These are phyloP conservation scores for Mallotus nudiflorus DNA, from an alignment of 345 rosid genomes.

Conservation along the genomic window DNA sequence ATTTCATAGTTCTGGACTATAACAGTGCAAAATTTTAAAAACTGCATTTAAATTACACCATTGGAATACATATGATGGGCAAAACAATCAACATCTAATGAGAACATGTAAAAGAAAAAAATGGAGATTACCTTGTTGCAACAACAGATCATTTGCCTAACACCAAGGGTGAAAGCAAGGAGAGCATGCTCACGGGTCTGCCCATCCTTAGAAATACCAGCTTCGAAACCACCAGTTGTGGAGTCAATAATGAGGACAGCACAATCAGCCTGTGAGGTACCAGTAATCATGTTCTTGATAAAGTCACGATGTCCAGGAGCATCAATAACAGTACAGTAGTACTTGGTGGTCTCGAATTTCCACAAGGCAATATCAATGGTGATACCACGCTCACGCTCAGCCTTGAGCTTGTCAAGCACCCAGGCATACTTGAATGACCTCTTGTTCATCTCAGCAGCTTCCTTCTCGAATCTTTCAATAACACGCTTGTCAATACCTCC, in stretches of 20 bases:
- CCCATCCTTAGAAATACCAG: conserved; percentile 78
- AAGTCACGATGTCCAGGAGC: too few species aligned
- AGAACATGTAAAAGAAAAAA: too few species aligned
- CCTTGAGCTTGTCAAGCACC: conserved; percentile 85
- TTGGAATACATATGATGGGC: too few species aligned
- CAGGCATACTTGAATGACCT: conserved; percentile 87
- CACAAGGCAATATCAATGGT: conserved; percentile 75
- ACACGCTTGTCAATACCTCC: too few species aligned
- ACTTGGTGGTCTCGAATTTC: conserved; percentile 79
- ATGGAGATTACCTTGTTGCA: conserved; percentile 54
- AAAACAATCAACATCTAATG: too few species aligned
- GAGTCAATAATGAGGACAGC: conserved; percentile 75
- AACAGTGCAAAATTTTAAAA: too few species aligned
- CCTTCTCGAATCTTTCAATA: conserved; percentile 3
- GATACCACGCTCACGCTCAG: conserved; percentile 80
- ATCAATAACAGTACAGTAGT: conserved; percentile 56
- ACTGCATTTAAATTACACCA: too few species aligned
- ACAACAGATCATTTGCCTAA: conserved; percentile 82
- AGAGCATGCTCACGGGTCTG: conserved; percentile 81
- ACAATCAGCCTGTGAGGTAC: too few species aligned
- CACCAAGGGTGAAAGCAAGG: too few species aligned
- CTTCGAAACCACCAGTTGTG: conserved; percentile 79
- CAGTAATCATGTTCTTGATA: too few species aligned
- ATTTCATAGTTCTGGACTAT: too few species aligned
- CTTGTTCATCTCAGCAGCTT: conserved; percentile 67